Conservation (phyloP, 768 basidiomycete species). For the Sistotremastrum niveocremeum region DNA sequence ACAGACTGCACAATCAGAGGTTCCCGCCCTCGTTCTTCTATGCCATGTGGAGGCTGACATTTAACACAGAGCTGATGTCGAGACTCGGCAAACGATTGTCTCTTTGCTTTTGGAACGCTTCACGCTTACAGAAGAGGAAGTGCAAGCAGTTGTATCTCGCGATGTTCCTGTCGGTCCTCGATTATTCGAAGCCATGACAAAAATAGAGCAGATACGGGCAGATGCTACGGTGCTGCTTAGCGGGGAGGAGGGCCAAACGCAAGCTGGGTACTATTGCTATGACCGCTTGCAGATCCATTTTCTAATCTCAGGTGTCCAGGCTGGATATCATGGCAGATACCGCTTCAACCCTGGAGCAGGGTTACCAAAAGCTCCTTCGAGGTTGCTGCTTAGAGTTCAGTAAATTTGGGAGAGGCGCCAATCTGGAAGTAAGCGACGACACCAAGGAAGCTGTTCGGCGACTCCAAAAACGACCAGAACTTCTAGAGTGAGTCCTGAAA, state of each 20-base stretch:
- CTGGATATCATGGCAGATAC: slow-evolving; percentile 83
- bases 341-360: slow-evolving; percentile 71
- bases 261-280: slow-evolving; percentile 43
- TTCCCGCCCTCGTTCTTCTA: slow-evolving; percentile 17
- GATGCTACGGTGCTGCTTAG: slow-evolving; percentile 83
- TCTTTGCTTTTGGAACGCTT: slow-evolving; percentile 72
- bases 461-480: slow-evolving; percentile 63
- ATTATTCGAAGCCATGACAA: slow-evolving; percentile 82
- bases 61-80: slow-evolving; percentile 45
- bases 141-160: slow-evolving; percentile 60
- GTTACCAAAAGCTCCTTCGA: slow-evolving; percentile 77
- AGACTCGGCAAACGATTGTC: slow-evolving; percentile 61
- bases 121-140: slow-evolving; percentile 64
- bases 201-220: slow-evolving; percentile 64
- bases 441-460: slow-evolving; percentile 64
- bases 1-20: slow-evolving; percentile 62
- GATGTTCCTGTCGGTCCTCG: slow-evolving; percentile 59
- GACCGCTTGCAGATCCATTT: not conserved
- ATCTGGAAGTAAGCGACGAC: slow-evolving; percentile 49
- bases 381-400: slow-evolving; percentile 81
- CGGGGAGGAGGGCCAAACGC: slow-evolving; percentile 67
- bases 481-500: slow-evolving; percentile 44
- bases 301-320: slow-evolving; percentile 24
- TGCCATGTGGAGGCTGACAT: slow-evolving; percentile 4
- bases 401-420: slow-evolving; percentile 57